A percentile compares a stretch with the other conserved stretches of the same genome.
Conservation (phyloP, 2,329 filamentous ascomycete species). For the Chaetomium sp. region DNA sequence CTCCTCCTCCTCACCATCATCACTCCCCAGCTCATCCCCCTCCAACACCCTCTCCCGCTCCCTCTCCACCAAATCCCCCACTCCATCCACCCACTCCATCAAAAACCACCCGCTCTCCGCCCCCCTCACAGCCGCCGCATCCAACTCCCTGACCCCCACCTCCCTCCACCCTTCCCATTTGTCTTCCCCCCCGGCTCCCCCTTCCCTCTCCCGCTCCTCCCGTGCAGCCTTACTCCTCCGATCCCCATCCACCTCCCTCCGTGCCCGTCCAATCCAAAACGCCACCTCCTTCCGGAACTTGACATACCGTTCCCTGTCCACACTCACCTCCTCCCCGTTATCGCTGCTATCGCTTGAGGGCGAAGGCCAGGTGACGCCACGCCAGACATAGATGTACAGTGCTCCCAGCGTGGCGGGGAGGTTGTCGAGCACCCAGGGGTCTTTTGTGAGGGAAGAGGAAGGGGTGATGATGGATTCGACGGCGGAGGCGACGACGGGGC, state of each 20-base stretch:
- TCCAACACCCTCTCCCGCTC: conserved; percentile 16
- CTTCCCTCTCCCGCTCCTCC: conserved; percentile 34
- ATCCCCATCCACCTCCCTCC: conserved; percentile 35
- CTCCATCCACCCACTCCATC: conserved; percentile 56
- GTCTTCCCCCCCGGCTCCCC: conserved; percentile 31
- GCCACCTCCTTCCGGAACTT: conserved; percentile 43
- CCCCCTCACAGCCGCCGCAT: conserved; percentile 54
- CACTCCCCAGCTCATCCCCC: conserved; percentile 29
- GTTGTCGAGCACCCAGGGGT: conserved; percentile 44
- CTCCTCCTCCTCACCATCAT: conserved; percentile 31
- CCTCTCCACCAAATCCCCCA: conserved; percentile 47
- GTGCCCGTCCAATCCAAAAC: conserved; percentile 36
- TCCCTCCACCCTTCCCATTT: conserved; percentile 53
- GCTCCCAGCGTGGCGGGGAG: conserved; percentile 51
- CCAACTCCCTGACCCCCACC: conserved; percentile 48
- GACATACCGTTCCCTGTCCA: conserved; percentile 41
- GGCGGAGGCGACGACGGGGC: conserved; percentile 68
- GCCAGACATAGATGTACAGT: conserved; percentile 54
- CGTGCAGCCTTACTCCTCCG: conserved; percentile 18
- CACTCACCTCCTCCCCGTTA: too few species aligned
- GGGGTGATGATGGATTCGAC: conserved; percentile 51
- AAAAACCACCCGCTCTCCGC: conserved; percentile 51
- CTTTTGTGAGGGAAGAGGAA: conserved; percentile 37
- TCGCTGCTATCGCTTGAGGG: too few species aligned
- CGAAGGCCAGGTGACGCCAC: conserved; percentile 38